A percentile compares a stretch with the other conserved stretches of the same genome.
These are phyloP conservation scores for Tephrocybe sp. DNA, from an alignment of 768 basidiomycete species.

Conservation along the genomic window DNA sequence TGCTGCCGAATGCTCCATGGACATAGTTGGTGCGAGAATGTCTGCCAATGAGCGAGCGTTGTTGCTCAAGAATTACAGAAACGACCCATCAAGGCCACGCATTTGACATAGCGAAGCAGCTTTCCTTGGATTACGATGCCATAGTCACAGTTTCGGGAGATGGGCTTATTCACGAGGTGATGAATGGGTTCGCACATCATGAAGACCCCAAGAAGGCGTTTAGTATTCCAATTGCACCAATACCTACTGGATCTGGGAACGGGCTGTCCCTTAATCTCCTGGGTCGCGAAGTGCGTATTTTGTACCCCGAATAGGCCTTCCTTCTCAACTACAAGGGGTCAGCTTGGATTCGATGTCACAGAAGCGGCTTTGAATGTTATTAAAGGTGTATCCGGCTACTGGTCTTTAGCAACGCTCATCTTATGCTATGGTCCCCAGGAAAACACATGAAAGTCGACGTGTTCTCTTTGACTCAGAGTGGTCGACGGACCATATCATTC, in stretches of 20 bases:
- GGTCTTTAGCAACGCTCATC: not conserved
- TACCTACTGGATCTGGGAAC: conserved; percentile 85
- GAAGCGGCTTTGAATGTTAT: conserved; percentile 75
- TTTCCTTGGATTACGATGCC: conserved; percentile 67
- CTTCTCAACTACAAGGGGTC: conserved; percentile 6
- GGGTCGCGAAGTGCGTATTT: conserved; percentile 53
- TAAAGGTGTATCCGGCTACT: conserved; percentile 54
- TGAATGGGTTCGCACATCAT: conserved; percentile 81
- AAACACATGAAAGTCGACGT: conserved; percentile 74
- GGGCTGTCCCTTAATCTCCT: conserved; percentile 72
- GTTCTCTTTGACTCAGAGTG: conserved; percentile 72
- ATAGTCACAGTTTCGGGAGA: conserved; percentile 81
- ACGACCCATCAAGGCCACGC: conserved; percentile 69
- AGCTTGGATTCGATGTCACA: conserved; percentile 72
- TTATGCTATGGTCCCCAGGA: conserved; percentile 39
- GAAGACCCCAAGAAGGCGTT: conserved; percentile 60
- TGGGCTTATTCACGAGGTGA: conserved; percentile 78
- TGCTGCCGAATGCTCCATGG: conserved; percentile 61
- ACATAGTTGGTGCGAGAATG: conserved; percentile 57
- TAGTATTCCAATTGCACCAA: conserved; percentile 67
- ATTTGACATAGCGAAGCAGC: conserved; percentile 54
- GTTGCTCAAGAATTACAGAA: conserved; percentile 37
- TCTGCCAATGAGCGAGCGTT: not conserved
- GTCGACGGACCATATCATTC: conserved; percentile 68
- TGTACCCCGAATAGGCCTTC: not conserved